Conservation (phyloP, 805 yeast genomes). For the Candida odintsovae region DNA sequence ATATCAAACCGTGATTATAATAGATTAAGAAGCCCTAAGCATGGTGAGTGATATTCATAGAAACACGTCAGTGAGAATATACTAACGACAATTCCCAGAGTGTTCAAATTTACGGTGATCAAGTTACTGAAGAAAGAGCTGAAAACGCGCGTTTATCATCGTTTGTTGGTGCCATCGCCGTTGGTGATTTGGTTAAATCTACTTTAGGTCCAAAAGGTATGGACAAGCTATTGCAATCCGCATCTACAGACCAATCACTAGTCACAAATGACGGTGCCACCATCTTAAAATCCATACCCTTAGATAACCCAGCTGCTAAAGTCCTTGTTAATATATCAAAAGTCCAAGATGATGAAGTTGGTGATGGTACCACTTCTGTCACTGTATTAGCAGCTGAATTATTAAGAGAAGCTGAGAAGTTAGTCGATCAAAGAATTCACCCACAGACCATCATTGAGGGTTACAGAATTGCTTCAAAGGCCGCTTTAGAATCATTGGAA, state of each 20-base stretch:
- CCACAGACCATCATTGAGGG: slow-evolving; percentile 98
- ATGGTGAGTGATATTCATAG: neutral
- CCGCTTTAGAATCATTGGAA: slow-evolving; percentile 80
- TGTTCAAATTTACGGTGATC: slow-evolving; percentile 94
- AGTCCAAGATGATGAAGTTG: slow-evolving; percentile 67
- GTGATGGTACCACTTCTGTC: slow-evolving; percentile 97
- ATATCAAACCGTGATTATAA: neutral
- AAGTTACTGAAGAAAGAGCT: slow-evolving; percentile 95
- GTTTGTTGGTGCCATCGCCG: slow-evolving; percentile 98
- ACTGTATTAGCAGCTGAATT: slow-evolving; percentile 88
- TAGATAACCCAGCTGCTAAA: slow-evolving; percentile 96
- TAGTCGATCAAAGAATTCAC: slow-evolving; percentile 89
- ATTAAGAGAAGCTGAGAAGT: slow-evolving; percentile 88
- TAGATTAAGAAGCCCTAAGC: neutral
- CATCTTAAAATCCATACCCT: slow-evolving; percentile 85
- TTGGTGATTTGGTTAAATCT: slow-evolving; percentile 92
- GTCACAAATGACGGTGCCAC: slow-evolving; percentile 99
- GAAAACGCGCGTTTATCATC: slow-evolving; percentile 97
- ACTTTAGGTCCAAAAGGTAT: slow-evolving; percentile 98
- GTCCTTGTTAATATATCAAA: slow-evolving; percentile 91
- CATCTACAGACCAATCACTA: slow-evolving; percentile 68
- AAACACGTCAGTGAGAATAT: neutral
- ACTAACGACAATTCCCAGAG: slow-evolving; percentile 22
- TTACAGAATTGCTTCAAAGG: slow-evolving; percentile 77
- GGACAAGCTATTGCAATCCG: slow-evolving; percentile 91